Evolutionary conservation across 371 early-diverging fungal genomes (phyloP), one percentile per base, ranked within the genome.

Genomic region (Mortierella sp.): DNA sequence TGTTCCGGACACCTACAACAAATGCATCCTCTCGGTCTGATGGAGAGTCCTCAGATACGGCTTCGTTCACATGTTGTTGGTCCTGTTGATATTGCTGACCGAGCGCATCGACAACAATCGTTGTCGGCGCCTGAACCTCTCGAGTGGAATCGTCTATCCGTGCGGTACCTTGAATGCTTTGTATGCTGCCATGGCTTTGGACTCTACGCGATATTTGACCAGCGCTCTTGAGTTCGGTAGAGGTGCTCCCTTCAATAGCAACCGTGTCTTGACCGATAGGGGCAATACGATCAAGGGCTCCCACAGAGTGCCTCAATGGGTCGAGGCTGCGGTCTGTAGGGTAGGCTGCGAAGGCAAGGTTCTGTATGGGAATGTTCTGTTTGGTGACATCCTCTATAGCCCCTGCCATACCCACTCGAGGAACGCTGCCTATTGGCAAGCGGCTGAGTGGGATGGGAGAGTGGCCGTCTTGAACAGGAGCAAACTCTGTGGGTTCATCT

Each of bases 241-340:
- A 47, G 2, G 71, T 58, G 64, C 71, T 41, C 71, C 71, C 71
- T 71, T 63, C 49, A 16, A 38, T 31, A 21, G 60, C 51, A 64
- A 55, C 71, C 56, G 38, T 27, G 55, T 54, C 71, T 64, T 64
- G 71, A 64, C 49, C 71, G 30, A 34, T 24, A 54, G 71, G 64
- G 71, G 71, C 64, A 38, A 26, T 39, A 43, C 43, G 64, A 42
- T 63, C 64, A 58, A 63, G 57, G 53, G 49, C 61, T 58, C 63
- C 59, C 48, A 69, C 27, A 42, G 64, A 52, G 3, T n/a, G 56
- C 57, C 61, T 55, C 51, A 27, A 27, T 19, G 58, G 23, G 5
- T 51, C 21, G 58, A 49, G 55, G 56, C 50, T 28, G 45, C 27
- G n/a, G 34, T 34, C 41, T 47, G 47, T 58, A 58, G 54, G 64